phyloP scores from a whole-genome alignment of 2,329 filamentous ascomycete genomes.

The Penicillium glabrum region DNA sequence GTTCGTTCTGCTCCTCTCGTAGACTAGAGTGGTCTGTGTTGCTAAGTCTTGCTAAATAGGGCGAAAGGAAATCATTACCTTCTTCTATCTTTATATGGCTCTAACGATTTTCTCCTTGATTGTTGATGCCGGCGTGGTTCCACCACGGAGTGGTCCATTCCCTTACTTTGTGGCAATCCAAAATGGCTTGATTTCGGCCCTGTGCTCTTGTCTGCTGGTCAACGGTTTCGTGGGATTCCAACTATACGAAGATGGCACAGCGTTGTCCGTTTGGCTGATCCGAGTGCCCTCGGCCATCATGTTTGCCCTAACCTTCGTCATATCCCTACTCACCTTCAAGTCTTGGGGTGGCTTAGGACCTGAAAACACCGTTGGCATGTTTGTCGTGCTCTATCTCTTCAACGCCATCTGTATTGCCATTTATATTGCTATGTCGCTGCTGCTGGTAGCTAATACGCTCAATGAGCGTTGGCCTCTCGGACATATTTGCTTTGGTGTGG shows the following conservation, averaged over 20 bases:
- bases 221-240: conserved; percentile 99
- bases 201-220: conserved; percentile 86
- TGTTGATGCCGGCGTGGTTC: conserved; percentile 89
- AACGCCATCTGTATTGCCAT: conserved; percentile 84
- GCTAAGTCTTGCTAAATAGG: conserved; percentile 42
- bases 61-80: conserved; percentile 73
- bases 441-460: conserved; percentile 84
- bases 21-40: neutral
- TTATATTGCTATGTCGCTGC: conserved; percentile 82
- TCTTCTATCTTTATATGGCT: conserved; percentile 96
- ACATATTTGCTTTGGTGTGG: conserved; percentile 83
- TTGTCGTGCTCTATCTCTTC: conserved; percentile 87
- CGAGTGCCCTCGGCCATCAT: conserved; percentile 74
- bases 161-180: conserved; percentile 91
- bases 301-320: conserved; percentile 82
- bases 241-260: conserved; percentile 94
- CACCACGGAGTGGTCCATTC: conserved; percentile 75
- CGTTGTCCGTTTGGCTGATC: conserved; percentile 89
- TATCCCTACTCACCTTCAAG: conserved; percentile 91
- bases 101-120: conserved; percentile 85
- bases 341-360: conserved; percentile 82
- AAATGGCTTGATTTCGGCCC: conserved; percentile 77
- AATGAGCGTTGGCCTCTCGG: conserved; percentile 95
- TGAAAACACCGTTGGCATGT: conserved; percentile 82
- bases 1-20: conserved; percentile 51